Conservation (phyloP, 352 stramenopile genomes). For the Phytophthora vignae region DNA sequence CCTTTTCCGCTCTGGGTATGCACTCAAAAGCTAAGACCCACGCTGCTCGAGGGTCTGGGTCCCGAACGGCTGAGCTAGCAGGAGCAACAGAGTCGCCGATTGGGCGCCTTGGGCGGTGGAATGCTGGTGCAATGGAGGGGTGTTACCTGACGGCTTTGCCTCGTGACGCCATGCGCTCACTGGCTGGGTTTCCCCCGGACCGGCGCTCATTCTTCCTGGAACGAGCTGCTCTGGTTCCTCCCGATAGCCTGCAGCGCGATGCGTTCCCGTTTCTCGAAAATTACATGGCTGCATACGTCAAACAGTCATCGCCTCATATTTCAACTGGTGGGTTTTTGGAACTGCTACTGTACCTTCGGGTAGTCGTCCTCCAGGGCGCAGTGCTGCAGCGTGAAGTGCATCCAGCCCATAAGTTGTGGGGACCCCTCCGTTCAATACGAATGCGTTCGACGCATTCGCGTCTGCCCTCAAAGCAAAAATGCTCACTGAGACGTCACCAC, state of each 20-base stretch:
- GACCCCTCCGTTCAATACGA: neutral
- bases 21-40: no score
- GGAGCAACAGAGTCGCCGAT: conserved; percentile 9
- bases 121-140: conserved; percentile 4
- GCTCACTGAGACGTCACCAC: no score
- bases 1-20: no score
- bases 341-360: neutral
- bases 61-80: conserved; percentile 3
- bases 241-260: neutral
- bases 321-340: neutral
- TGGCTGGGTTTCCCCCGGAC: conserved; percentile 1
- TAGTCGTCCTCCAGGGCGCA: conserved; percentile 5
- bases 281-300: neutral
- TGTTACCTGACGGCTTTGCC: conserved; percentile 11
- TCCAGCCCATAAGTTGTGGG: conserved; percentile 4
- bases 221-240: neutral
- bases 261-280: neutral
- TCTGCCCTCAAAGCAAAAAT: conserved; percentile 1
- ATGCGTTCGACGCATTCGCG: neutral
- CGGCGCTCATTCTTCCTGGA: neutral
- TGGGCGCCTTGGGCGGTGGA: conserved; percentile 9
- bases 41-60: neutral
- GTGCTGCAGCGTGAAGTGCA: neutral
- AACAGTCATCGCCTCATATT: neutral
- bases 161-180: conserved; percentile 3